Evolutionary conservation across 768 basidiomycete species (phyloP).

Genomic region (Multifurca ochricompacta): DNA sequence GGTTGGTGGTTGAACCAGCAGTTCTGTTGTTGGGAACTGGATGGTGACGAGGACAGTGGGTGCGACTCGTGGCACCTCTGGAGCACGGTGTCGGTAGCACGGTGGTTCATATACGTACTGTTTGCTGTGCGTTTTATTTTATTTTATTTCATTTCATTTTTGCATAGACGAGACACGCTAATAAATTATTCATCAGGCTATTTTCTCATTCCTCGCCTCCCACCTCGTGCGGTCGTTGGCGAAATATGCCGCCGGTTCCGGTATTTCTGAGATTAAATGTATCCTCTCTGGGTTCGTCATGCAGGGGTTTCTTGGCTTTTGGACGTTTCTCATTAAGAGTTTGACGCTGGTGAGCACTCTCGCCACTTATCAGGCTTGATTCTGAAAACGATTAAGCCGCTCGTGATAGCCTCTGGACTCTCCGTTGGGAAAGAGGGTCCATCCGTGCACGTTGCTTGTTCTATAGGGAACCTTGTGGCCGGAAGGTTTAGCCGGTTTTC

Average conservation of each 20-base stretch:
- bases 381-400: constrained; percentile 48
- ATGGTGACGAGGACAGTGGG: constrained; percentile 64
- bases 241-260: constrained; percentile 94
- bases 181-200: constrained; percentile 38
- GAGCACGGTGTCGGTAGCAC: constrained; percentile 61
- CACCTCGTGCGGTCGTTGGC: constrained; percentile 85
- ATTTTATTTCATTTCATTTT: neutral
- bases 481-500: constrained; percentile 74
- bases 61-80: constrained; percentile 93
- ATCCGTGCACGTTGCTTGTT: constrained; percentile 94
- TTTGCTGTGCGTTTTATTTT: constrained; percentile 64
- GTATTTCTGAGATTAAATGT: constrained; percentile 98
- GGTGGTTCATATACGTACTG: constrained; percentile 80
- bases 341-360: constrained; percentile 67
- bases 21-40: constrained; percentile 98
- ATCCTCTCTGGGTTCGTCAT: constrained; percentile 96
- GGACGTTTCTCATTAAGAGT: constrained; percentile 91
- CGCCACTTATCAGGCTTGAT: neutral
- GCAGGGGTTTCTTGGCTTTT: constrained; percentile 87
- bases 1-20: constrained; percentile 99
- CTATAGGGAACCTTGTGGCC: constrained; percentile 87
- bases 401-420: constrained; percentile 93
- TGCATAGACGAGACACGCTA: neutral
- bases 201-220: constrained; percentile 80
- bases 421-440: constrained; percentile 99